Evolutionary conservation across 2,329 filamentous ascomycete species (phyloP).

Genomic region (Teratosphaeria nubilosa): DNA sequence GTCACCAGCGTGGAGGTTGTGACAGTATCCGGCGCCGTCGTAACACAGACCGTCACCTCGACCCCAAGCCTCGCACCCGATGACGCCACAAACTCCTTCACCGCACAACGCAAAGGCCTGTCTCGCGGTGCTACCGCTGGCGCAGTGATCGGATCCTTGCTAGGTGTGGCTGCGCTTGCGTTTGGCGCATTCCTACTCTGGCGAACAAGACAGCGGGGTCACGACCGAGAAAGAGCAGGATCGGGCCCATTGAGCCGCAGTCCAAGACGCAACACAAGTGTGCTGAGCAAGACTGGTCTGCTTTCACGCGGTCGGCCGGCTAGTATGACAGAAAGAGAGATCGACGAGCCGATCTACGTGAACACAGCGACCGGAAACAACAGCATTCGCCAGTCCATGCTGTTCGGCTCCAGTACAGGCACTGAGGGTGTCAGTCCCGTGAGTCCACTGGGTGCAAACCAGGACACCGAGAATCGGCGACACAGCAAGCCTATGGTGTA

Average conservation of each 20-base stretch:
- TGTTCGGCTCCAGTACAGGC: slow-evolving; percentile 17
- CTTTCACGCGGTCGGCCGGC: slow-evolving; percentile 20
- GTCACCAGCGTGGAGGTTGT: slow-evolving; percentile 29
- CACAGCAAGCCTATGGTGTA: slow-evolving; percentile 37
- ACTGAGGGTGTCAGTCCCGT: slow-evolving; percentile 19
- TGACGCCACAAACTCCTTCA: slow-evolving; percentile 7
- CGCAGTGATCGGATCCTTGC: slow-evolving; percentile 34
- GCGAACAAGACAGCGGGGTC: slow-evolving; percentile 23
- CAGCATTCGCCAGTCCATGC: slow-evolving; percentile 23
- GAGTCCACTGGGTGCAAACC: slow-evolving; percentile 20
- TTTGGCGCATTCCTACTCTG: slow-evolving; percentile 31
- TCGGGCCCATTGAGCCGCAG: slow-evolving; percentile 8
- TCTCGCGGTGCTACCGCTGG: slow-evolving; percentile 37
- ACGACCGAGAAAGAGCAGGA: slow-evolving; percentile 6
- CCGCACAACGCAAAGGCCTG: slow-evolving; percentile 15
- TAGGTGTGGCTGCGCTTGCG: slow-evolving; percentile 27
- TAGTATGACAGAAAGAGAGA: slow-evolving; percentile 19
- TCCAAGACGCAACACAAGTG: slow-evolving; percentile 34
- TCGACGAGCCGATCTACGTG: slow-evolving; percentile 12
- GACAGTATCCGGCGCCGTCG: slow-evolving; percentile 33
- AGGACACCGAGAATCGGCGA: slow-evolving; percentile 19
- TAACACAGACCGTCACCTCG: slow-evolving; percentile 36
- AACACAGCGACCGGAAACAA: slow-evolving; percentile 13
- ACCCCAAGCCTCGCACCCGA: slow-evolving; percentile 20
- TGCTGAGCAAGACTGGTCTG: slow-evolving; percentile 39